Evolutionary conservation across 164 flowering plant species (phyloP).

Genomic region (Umbilicus rupestris): DNA sequence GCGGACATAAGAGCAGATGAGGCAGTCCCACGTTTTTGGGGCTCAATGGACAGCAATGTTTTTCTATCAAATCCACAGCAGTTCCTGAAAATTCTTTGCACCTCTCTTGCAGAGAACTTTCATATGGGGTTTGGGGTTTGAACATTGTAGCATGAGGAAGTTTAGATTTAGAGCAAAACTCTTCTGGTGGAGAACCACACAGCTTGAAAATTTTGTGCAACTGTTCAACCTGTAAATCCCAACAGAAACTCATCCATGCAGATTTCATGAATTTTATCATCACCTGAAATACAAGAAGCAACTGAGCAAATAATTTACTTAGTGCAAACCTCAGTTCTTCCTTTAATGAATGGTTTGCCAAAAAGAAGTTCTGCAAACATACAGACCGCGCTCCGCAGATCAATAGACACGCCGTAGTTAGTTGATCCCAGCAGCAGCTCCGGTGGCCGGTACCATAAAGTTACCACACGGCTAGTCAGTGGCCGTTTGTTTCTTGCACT

Average conservation of each 20-base stretch:
- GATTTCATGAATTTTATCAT: not conserved
- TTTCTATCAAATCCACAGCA: slow-evolving; percentile 50
- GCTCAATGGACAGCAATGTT: slow-evolving; percentile 66
- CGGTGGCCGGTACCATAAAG: slow-evolving; percentile 75
- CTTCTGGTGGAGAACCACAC: slow-evolving; percentile 91
- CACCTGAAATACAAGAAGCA: too few species aligned
- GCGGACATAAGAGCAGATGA: slow-evolving; percentile 61
- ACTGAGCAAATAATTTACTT: too few species aligned
- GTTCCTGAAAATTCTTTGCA: slow-evolving; percentile 46
- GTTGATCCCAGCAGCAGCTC: slow-evolving; percentile 21
- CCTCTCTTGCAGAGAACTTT: slow-evolving; percentile 56
- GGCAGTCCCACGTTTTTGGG: slow-evolving; percentile 70
- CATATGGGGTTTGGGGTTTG: slow-evolving; percentile 70
- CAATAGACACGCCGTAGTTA: slow-evolving; percentile 41
- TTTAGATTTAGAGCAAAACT: slow-evolving; percentile 62
- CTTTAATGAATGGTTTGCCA: slow-evolving; percentile 55
- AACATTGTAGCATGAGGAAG: slow-evolving; percentile 80
- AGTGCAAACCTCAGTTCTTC: slow-evolving; percentile 50
- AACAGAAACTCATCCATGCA: not conserved
- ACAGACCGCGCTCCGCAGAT: slow-evolving; percentile 68
- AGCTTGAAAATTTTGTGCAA: slow-evolving; percentile 89
- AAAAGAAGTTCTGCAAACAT: slow-evolving; percentile 53
- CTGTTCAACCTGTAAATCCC: slow-evolving; percentile 68
- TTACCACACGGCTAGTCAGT: slow-evolving; percentile 63
- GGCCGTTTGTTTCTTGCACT: slow-evolving; percentile 29